Conservation (phyloP, 768 basidiomycete species). For the Boletus sp. region DNA sequence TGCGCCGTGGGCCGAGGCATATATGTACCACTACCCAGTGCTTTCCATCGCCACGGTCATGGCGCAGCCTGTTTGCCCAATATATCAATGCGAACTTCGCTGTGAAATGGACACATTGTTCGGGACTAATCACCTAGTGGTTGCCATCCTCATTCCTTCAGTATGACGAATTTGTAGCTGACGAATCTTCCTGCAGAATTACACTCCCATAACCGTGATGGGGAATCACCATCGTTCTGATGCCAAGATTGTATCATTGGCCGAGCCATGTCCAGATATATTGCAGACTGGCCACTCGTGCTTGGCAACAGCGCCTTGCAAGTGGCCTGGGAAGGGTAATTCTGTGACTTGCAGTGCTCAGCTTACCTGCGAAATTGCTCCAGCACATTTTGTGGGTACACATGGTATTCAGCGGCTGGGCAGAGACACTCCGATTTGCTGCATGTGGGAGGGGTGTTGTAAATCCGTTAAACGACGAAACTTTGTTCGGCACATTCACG, state of each 20-base stretch:
- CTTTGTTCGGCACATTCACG: slow-evolving; percentile 1
- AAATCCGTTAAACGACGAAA: background rate
- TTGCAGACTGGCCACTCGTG: too few relatives aligned
- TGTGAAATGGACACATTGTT: background rate
- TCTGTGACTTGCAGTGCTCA: background rate
- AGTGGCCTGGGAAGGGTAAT: too few relatives aligned
- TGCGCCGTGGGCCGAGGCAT: too few relatives aligned
- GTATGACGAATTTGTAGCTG: background rate
- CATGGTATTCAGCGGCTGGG: background rate
- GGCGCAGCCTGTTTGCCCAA: too few relatives aligned
- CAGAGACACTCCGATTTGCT: background rate
- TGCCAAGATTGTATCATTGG: too few relatives aligned
- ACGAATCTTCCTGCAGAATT: too few relatives aligned
- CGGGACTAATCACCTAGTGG: background rate
- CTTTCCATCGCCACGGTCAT: too few relatives aligned
- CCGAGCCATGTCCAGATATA: too few relatives aligned
- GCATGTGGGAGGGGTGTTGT: background rate
- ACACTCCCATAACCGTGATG: too few relatives aligned
- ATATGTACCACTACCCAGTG: background rate
- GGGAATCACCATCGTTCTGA: too few relatives aligned
- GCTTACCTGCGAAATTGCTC: background rate
- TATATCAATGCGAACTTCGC: background rate
- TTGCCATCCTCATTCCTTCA: background rate
- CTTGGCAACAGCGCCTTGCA: too few relatives aligned
- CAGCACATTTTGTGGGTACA: background rate